A percentile compares a stretch with the other conserved stretches of the same genome.
phyloP scores from a whole-genome alignment of 768 basidiomycete genomes.

The Mycena rosella region DNA sequence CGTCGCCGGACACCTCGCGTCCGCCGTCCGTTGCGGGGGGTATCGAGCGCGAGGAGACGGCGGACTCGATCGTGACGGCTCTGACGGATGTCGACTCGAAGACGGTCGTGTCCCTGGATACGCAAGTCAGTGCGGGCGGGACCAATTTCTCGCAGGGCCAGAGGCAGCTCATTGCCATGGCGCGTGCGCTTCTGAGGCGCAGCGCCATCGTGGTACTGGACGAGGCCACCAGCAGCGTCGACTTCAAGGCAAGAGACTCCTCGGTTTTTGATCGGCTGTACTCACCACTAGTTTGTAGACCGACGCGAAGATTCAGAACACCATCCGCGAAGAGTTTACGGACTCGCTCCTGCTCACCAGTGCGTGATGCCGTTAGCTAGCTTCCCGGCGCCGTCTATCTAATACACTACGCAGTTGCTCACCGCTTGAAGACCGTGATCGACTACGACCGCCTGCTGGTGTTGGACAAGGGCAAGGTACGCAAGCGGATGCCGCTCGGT shows the following conservation, averaged over 20 bases:
- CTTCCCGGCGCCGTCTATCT: not conserved
- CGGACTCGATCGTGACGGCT: conserved; percentile 56
- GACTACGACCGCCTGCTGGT: conserved; percentile 72
- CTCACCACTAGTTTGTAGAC: conserved; percentile 73
- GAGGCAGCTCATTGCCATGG: conserved; percentile 90
- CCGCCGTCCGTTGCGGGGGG: conserved; percentile 55
- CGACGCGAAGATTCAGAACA: conserved; percentile 90
- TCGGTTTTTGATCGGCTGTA: too few relatives aligned
- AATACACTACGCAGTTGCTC: conserved; percentile 24
- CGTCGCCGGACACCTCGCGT: conserved; percentile 61
- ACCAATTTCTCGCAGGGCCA: conserved; percentile 95
- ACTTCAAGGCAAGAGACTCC: conserved; percentile 24
- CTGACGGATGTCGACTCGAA: conserved; percentile 70
- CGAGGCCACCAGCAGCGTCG: conserved; percentile 72
- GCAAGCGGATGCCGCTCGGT: not conserved
- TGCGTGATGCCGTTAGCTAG: not conserved
- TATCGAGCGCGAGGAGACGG: conserved; percentile 53
- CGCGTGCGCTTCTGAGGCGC: conserved; percentile 79
- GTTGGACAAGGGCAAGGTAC: conserved; percentile 60
- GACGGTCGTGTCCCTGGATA: conserved; percentile 74
- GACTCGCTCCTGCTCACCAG: conserved; percentile 76
- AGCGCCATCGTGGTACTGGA: conserved; percentile 86
- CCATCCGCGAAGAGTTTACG: conserved; percentile 88
- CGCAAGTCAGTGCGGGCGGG: conserved; percentile 87
- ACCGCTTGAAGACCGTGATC: conserved; percentile 51